A percentile compares a stretch with the other conserved stretches of the same genome.
phyloP scores from a whole-genome alignment of 306 rosid species.

The Ormosia semicastrata region DNA sequence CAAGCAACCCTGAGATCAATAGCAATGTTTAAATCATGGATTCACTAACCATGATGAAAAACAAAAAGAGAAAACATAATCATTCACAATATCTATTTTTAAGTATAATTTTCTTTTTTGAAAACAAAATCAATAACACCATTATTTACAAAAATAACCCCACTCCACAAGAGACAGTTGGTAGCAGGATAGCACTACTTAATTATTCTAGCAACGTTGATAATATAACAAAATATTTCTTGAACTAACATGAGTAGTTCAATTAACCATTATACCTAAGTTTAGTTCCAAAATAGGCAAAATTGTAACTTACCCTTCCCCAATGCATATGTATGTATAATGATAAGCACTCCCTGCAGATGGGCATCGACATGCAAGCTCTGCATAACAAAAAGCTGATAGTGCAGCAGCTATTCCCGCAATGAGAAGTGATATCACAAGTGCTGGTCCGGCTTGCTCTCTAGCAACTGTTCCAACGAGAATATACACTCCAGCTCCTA shows the following conservation, averaged over 20 bases:
- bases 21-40: slow-evolving; percentile 9
- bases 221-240: neutral
- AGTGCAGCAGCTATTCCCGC: slow-evolving; percentile 94
- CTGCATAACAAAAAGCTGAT: slow-evolving; percentile 92
- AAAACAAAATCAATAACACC: neutral
- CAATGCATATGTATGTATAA: slow-evolving; percentile 85
- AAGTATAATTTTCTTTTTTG: neutral
- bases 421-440: slow-evolving; percentile 69
- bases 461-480: slow-evolving; percentile 97
- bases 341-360: slow-evolving; percentile 99
- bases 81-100: neutral
- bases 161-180: neutral
- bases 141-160: neutral
- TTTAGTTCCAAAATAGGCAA: slow-evolving; percentile 5
- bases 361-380: slow-evolving; percentile 94
- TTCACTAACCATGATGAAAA: slow-evolving; percentile 2
- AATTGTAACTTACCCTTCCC: slow-evolving; percentile 74
- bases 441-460: slow-evolving; percentile 89
- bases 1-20: slow-evolving; percentile 72
- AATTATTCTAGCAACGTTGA: neutral
- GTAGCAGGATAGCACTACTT: neutral
- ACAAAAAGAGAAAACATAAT: neutral
- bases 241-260: neutral
- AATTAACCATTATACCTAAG: neutral
- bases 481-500: slow-evolving; percentile 98